Conservation (phyloP, 306 rosid species). For the Vigna angularis region DNA sequence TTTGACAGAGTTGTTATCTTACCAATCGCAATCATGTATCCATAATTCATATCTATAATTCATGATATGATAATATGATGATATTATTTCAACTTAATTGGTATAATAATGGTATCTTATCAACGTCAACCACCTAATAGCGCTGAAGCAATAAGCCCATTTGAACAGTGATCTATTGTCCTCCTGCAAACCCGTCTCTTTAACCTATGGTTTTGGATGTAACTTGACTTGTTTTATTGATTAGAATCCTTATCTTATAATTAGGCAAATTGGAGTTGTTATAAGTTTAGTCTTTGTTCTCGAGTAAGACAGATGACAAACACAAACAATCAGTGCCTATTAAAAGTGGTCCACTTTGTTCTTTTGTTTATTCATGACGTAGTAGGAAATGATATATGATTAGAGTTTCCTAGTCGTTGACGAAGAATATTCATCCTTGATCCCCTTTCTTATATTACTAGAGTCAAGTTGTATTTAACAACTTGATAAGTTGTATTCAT, state of each 20-base stretch:
- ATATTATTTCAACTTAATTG: constrained; percentile 7
- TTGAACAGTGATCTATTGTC: constrained; percentile 23
- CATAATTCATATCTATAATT: background rate
- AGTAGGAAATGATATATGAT: constrained; percentile 28
- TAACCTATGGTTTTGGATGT: constrained; percentile 24
- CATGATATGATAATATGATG: background rate
- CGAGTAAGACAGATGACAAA: constrained; percentile 32
- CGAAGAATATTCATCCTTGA: background rate
- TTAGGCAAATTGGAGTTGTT: constrained; percentile 19
- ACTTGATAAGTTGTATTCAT: too few species aligned
- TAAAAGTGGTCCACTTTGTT: constrained; percentile 24
- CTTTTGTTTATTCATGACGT: constrained; percentile 11
- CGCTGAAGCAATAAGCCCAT: constrained; percentile 12
- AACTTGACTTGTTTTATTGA: constrained; percentile 5
- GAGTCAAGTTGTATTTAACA: background rate
- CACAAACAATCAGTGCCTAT: constrained; percentile 10
- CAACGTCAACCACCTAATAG: background rate
- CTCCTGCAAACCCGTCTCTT: constrained; percentile 7
- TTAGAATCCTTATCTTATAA: constrained; percentile 32
- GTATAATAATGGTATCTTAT: background rate
- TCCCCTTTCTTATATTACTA: background rate
- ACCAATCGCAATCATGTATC: background rate
- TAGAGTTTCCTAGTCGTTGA: constrained; percentile 6
- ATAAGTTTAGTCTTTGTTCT: background rate
- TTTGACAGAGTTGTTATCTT: background rate